Evolutionary conservation across 1,284 basidiomycete species (phyloP).

Genomic region (Amylostereum chailletii): DNA sequence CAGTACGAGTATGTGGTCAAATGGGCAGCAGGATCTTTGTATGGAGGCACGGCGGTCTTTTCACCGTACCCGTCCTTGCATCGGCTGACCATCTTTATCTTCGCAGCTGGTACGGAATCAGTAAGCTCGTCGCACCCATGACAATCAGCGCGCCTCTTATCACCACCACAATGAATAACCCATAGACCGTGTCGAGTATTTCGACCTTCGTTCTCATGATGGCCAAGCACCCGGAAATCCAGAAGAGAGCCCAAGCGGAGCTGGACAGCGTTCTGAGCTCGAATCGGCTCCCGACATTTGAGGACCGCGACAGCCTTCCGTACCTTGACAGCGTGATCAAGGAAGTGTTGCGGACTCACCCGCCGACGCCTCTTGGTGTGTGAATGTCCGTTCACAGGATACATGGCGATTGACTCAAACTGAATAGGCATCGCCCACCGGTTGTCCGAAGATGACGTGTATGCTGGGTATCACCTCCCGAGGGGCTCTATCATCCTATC

Average conservation of each 20-base stretch:
- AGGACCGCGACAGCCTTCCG: not conserved
- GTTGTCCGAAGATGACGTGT: conserved; percentile 12
- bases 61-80: too few relatives aligned
- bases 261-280: conserved; percentile 10
- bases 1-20: conserved; percentile 12
- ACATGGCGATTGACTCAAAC: not conserved
- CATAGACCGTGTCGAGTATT: conserved; percentile 1
- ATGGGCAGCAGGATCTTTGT: conserved; percentile 12
- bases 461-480: conserved; percentile 12
- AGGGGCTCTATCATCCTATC: conserved; percentile 12
- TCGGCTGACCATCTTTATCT: not conserved
- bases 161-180: not conserved
- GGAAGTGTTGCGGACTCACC: not conserved
- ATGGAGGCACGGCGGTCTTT: conserved; percentile 6
- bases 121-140: not conserved
- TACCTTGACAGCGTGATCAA: not conserved
- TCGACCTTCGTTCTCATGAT: conserved; percentile 6
- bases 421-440: conserved; percentile 12
- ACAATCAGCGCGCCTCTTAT: not conserved
- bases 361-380: not conserved
- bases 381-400: not conserved
- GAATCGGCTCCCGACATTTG: not conserved
- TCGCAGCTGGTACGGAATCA: not conserved
- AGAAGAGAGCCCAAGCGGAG: conserved; percentile 14
- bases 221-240: conserved; percentile 7